Base-by-base conservation (phyloP, 106 monocot species). In the Cymbidium sinense region DNA sequence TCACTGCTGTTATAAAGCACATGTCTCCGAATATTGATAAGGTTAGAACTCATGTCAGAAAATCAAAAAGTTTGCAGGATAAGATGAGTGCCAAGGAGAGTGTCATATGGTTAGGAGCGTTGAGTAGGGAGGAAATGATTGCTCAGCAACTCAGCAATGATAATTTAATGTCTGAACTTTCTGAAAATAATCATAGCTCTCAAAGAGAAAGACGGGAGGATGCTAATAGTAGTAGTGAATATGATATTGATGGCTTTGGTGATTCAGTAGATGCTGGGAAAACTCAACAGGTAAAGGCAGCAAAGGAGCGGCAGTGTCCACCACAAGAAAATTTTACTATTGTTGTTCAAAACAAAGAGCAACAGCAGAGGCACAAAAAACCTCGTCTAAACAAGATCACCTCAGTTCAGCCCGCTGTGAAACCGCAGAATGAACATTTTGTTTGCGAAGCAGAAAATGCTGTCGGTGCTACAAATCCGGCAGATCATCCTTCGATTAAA, bases 51-150 rank as follows among this genome's bases (percentile, higher is more conserved):
- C 90, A 87, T 85, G 84, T 99, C 6, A 78, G 87, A 51, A 99
- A 99, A 84, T 94, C 94, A 23, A 99, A 99, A 78, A 92, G 94
- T 77, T 90, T 99, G 82, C 98, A 99, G 82, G 98, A 94, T 78
- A 99, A 99, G 77, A 99, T 99, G 98, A 99, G 85, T 58, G 98
- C 94, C 0, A 92, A 94, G 81, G 98, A 98, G 83, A 94, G 94
- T 65, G 84, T 83, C 8, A 98, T 98, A 74, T 98, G 98, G 98
- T 85, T 89, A 75, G 90, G 79, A 50, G 98, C 94, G 27, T 80
- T 98, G 73, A 86, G 81, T 18, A 84, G 55, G 80, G 98, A 94
- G 81, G 94, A 98, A 83, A 80, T 50, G 27, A 35, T 71, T 34
- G 20, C 77, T 36, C 84, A 82, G 13, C 83, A 79, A 43, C 75